These are phyloP conservation scores for Moesziomyces globuligerus DNA, from an alignment of 1,284 basidiomycete species.

Conservation along the genomic window DNA sequence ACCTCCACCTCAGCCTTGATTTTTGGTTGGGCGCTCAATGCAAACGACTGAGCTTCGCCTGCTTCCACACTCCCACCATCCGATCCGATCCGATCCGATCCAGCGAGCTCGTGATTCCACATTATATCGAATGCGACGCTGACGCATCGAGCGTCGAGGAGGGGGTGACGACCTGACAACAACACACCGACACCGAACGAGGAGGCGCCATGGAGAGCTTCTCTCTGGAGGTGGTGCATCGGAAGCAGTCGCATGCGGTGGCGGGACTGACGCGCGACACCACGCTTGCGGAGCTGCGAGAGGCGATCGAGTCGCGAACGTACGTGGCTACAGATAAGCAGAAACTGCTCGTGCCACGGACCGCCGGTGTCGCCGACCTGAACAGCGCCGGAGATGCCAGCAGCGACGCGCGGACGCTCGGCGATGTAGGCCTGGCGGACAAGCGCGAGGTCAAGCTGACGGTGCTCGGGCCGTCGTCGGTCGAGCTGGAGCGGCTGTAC, in stretches of 20 bases:
- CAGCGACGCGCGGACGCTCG: constrained; percentile 14
- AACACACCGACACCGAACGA: too few relatives aligned
- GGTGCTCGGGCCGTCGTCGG: constrained; percentile 43
- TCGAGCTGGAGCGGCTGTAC: constrained; percentile 39
- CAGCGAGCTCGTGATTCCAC: too few relatives aligned
- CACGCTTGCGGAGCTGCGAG: constrained; percentile 28
- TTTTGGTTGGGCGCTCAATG: neutral
- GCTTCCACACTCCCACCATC: too few relatives aligned
- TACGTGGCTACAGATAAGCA: constrained; percentile 43
- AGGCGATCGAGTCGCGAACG: constrained; percentile 36
- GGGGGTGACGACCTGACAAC: too few relatives aligned
- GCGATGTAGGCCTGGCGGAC: constrained; percentile 19
- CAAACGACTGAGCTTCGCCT: too few relatives aligned
- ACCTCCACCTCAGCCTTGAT: neutral
- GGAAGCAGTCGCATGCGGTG: constrained; percentile 30
- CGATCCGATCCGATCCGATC: too few relatives aligned
- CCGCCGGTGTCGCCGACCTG: constrained; percentile 29
- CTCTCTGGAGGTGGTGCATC: constrained; percentile 23
- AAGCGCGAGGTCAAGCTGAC: constrained; percentile 27
- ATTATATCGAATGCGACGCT: neutral
- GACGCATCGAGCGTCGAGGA: neutral
- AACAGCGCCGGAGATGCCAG: constrained; percentile 11
- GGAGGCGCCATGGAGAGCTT: constrained; percentile 8
- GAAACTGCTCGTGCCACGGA: constrained; percentile 45
- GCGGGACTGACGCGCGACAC: constrained; percentile 1